Base-by-base conservation (phyloP, 345 rosid genomes). In the Punica granatum region DNA sequence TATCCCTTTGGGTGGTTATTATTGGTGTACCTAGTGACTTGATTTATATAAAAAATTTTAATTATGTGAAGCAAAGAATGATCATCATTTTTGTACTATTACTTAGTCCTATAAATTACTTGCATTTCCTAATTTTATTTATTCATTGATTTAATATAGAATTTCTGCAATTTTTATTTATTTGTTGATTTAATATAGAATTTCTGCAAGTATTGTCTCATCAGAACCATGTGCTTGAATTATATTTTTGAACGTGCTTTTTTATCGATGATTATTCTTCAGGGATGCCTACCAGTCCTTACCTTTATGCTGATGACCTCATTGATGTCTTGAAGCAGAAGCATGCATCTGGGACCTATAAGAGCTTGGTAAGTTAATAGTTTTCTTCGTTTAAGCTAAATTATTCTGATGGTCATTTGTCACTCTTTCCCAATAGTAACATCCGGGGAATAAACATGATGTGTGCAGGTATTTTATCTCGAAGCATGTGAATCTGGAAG, bases 401-500 rank as follows among this genome's bases (percentile, higher is more conserved):
- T 64, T 43, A 7, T 19, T 69, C 53, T 23, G 42, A 31, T 18
- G 32, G 35, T 28, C 15, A 6, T 28, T 30, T 43, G 21, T 15
- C 26, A 3, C 5, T 18, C 8, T 21, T 36, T 34, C 0, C 37
- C 16, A 21, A 12, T 60, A 25, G 26, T 46, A 36, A 41, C 3
- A 26, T 12, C 18, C 43, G 5, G 39, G 23, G 2, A 8, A 25
- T 66, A 28, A 28, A 58, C 28, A 62, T 46, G 35, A 53, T 75
- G 74, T 69, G 32, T 80, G 74, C 69, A 95, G 99, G 97, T 92
- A 66, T 95, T 95, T 76, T 95, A 95, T 79, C 96, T 95, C 3
- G 99, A 95, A 86, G 98, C 99, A 72, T 95, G 99, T 81, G 99
- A 95, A 69, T 92, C 98, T 49, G 98, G 98, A 74, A 95, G 99